phyloP scores from a whole-genome alignment of 140 eudicot species.

The Senecio squalidus region DNA sequence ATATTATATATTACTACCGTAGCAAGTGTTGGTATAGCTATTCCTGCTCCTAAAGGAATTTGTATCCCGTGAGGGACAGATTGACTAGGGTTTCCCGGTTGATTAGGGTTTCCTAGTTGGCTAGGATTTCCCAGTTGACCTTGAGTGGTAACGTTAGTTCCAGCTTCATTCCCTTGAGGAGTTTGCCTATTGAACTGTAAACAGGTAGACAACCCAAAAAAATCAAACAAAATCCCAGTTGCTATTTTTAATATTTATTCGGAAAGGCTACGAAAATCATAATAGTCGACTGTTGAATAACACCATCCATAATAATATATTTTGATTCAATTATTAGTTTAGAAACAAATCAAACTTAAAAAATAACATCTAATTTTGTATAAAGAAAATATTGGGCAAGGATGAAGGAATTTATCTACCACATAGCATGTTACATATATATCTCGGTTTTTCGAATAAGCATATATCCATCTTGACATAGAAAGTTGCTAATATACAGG shows the following conservation, averaged over 20 bases:
- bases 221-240: not conserved
- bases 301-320: not conserved
- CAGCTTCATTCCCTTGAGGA: slow-evolving; percentile 56
- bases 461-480: too few species aligned
- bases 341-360: too few species aligned
- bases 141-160: slow-evolving; percentile 40
- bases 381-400: too few species aligned
- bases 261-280: not conserved
- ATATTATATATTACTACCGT: slow-evolving; percentile 34
- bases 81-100: slow-evolving; percentile 53
- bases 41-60: slow-evolving; percentile 67
- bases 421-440: too few species aligned
- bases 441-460: too few species aligned
- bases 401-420: too few species aligned
- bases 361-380: too few species aligned
- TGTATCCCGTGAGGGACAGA: slow-evolving; percentile 51
- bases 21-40: slow-evolving; percentile 68
- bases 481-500: too few species aligned
- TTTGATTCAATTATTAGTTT: too few species aligned
- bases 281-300: too few species aligned
- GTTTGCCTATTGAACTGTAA: slow-evolving; percentile 35
- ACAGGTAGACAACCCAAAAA: not conserved
- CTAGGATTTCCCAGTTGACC: slow-evolving; percentile 49
- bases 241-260: not conserved
- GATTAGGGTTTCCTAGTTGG: slow-evolving; percentile 56